Evolutionary conservation across 2,329 filamentous ascomycete genomes (phyloP).

Genomic region (Trichoderma sp.): DNA sequence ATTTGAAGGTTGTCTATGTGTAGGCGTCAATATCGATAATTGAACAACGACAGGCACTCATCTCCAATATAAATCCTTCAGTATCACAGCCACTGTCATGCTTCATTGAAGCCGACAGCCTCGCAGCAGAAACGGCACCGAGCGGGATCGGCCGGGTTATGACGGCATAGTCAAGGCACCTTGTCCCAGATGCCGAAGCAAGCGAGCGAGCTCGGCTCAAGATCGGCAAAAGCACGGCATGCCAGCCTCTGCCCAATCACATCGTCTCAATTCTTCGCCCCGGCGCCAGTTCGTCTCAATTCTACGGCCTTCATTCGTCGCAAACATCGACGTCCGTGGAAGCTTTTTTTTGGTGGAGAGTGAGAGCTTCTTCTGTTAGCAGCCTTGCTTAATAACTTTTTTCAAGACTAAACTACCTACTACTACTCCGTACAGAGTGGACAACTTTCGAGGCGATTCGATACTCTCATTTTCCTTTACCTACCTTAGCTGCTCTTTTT

Average conservation of each 20-base stretch:
- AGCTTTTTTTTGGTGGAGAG: constrained; percentile 5
- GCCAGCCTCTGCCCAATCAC: background rate
- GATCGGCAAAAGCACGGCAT: constrained; percentile 35
- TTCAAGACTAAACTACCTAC: constrained; percentile 8
- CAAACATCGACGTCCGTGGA: constrained; percentile 21
- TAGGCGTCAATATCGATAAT: background rate
- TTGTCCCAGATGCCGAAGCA: constrained; percentile 23
- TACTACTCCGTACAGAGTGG: background rate
- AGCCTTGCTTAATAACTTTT: constrained; percentile 25
- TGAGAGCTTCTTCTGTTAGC: background rate
- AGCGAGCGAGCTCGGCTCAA: constrained; percentile 34
- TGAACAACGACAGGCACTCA: too few relatives aligned
- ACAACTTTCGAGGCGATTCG: constrained; percentile 20
- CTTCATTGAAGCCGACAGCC: background rate
- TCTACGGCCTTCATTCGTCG: constrained; percentile 3
- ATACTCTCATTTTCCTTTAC: background rate
- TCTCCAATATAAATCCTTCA: too few relatives aligned
- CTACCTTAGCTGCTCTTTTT: background rate
- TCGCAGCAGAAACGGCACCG: background rate
- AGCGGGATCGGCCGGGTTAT: constrained; percentile 34
- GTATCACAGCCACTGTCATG: background rate
- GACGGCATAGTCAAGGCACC: constrained; percentile 37
- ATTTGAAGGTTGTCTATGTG: background rate
- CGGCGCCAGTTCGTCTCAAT: constrained; percentile 11
- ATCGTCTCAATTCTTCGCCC: background rate